Evolutionary conservation across 768 basidiomycete species (phyloP).

Genomic region (Roridomyces roridus): DNA sequence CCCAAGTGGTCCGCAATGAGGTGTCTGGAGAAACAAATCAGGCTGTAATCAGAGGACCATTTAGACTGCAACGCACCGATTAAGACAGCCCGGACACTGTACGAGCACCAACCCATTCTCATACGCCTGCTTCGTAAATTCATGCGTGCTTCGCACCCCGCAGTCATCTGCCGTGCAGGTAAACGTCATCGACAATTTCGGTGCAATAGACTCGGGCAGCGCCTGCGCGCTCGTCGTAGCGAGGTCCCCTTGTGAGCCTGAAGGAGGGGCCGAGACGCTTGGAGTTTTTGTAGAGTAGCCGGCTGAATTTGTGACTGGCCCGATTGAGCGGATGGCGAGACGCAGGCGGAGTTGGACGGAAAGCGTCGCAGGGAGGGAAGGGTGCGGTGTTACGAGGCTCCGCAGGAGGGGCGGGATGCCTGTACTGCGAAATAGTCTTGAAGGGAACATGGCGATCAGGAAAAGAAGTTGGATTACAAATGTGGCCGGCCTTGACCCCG

Average conservation of each 20-base stretch:
- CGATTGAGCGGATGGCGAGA: conserved; percentile 14
- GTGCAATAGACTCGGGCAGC: conserved; percentile 54
- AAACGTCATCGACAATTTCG: conserved; percentile 77
- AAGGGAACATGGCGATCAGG: conserved; percentile 60
- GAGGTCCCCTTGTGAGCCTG: conserved; percentile 6
- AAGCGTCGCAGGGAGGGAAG: conserved; percentile 39
- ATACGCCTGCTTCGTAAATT: conserved; percentile 87
- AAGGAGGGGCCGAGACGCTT: conserved; percentile 20
- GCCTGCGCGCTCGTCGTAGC: conserved; percentile 32
- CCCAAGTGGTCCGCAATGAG: conserved; percentile 90
- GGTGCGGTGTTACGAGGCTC: conserved; percentile 42
- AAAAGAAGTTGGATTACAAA: not conserved
- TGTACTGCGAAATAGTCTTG: conserved; percentile 50
- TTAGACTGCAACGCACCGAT: conserved; percentile 59
- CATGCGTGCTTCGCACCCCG: conserved; percentile 79
- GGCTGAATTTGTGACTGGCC: conserved; percentile 21
- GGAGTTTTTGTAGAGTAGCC: conserved; percentile 21
- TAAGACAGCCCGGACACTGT: conserved; percentile 90
- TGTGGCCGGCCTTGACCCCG: too few relatives aligned
- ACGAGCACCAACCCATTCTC: conserved; percentile 88
- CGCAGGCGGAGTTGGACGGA: conserved; percentile 39
- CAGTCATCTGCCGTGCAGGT: conserved; percentile 85
- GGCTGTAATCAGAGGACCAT: not conserved
- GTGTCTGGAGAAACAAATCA: conserved; percentile 57
- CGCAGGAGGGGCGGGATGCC: conserved; percentile 52